These are phyloP conservation scores for Aspergillus neoniger DNA, from an alignment of 2,329 filamentous ascomycete genomes.

Conservation along the genomic window DNA sequence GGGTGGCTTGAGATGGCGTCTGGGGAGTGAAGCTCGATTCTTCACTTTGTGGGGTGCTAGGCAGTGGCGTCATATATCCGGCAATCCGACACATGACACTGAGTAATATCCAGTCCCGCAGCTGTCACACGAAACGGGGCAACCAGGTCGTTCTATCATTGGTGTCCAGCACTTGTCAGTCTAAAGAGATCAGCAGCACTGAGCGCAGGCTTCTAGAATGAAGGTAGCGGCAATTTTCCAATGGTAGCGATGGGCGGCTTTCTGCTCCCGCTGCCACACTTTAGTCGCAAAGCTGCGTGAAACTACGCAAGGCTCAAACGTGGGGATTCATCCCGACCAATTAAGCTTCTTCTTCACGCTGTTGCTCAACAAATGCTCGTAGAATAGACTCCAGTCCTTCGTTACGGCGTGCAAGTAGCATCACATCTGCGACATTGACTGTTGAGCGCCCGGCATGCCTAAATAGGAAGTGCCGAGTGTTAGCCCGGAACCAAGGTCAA, in stretches of 20 bases:
- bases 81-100: neutral
- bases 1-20: neutral
- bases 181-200: neutral
- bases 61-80: conserved; percentile 15
- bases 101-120: conserved; percentile 7
- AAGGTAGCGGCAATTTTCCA: neutral
- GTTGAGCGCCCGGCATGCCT: conserved; percentile 80
- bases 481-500: neutral
- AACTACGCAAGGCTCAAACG: neutral
- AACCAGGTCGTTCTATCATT: neutral
- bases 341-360: conserved; percentile 29
- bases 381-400: conserved; percentile 79
- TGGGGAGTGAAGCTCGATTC: neutral
- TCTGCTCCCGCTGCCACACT: neutral
- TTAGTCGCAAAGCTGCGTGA: neutral
- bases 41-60: neutral
- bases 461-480: conserved; percentile 41
- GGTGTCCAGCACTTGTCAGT: neutral
- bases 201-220: neutral
- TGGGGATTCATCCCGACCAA: neutral
- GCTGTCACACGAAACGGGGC: neutral
- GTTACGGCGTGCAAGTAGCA: conserved; percentile 84
- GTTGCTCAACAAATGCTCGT: conserved; percentile 39
- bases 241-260: conserved; percentile 9
- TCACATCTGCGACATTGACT: conserved; percentile 81